Base-by-base conservation (phyloP, 495 filamentous ascomycete genomes). In the Lasiosphaeriaceae sp. region DNA sequence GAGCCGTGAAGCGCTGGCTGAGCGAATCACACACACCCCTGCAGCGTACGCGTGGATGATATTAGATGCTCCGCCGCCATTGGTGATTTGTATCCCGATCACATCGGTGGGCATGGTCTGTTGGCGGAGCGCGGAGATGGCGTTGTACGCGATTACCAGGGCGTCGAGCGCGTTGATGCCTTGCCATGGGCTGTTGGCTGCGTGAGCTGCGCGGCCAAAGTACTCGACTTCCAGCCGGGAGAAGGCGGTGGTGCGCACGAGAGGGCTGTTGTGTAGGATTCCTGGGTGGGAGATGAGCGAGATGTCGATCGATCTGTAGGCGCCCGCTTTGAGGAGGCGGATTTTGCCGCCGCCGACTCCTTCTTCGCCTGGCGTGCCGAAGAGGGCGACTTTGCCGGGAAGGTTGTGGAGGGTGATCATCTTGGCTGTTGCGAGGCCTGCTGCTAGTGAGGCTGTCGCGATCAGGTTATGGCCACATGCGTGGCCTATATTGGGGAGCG, bases 291-390 rank as follows among this genome's bases (percentile, higher is more conserved):
- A 80, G 69, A 89, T 86, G 34, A 89, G 71, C 19, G 74, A 83
- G 54, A 88, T 77, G 63, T 88, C 84, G n/a, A 86, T 83, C 7
- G 9, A 12, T 4, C 11, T 5, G 66, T 86, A 89, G 4, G 86
- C 87, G 0, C 84, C 85, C 0, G 75, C 79, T 17, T 86, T 65
- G 26, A 89, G 74, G 8, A 89, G 74, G 44, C 79, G 80, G 53
- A 84, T 84, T 65, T 90, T 89, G 21, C 86, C 87, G 8, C 86
- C 86, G 11, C 85, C 84, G 17, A 31, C 26, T 31, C 62, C 82
- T 72, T 90, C 86, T 67, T 90, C 87, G 0, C 83, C 87, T 0
- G 87, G 87, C 0, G 86, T 90, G 19, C 87, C 87, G 23, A 90
- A 79, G 29, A 90, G 61, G 44, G 84, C 70, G 0, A 86, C 73